Evolutionary conservation across 2,329 filamentous ascomycete species (phyloP), one percentile per base, ranked within the genome.

Genomic region (Fusarium chaquense): DNA sequence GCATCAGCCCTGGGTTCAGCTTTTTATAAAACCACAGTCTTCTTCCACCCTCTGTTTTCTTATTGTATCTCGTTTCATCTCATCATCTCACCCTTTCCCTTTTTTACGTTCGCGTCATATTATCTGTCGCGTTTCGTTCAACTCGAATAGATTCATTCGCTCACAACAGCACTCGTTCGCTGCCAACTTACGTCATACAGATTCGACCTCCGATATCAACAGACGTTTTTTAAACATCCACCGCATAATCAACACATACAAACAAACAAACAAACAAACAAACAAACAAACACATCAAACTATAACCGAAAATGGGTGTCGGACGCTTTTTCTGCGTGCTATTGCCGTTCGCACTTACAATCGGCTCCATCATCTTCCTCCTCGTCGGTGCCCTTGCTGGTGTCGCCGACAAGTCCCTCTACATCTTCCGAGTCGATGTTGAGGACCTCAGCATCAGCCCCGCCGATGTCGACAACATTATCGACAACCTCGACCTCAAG

Each of bases 301-400:
- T 26, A 24, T 26, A 44, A 45, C 24, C 24, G 36, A 78, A 69
- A 69, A 86, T 86, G 84, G 80, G 91, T 82, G 85, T 87, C 77
- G 94, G 93, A 73, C 89, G 95, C 77, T 89, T 95, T 75, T 84
- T 92, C 79, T 98, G 94, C 82, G 96, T 98, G 81, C 88, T 92
- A 81, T 84, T 94, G 83, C 95, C 95, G 65, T 94, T 97, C 82
- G 84, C 88, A 70, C 87, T 97, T 76, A 95, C 93, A 22, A 82
- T 96, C 74, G 91, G 87, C 69, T 91, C 92, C 62, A 84, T 98
- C 75, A 82, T 96, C 75, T 91, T 91, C 73, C 80, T 91, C 69
- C 80, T 90, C 66, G 82, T 89, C 47, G 87, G 83, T 18, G 84
- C 84, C 46, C 83, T 89, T 51, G 83, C 84, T 30, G 87, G 87